phyloP scores from a whole-genome alignment of 31 red algal species.

The Asparagopsis taxiformis region DNA sequence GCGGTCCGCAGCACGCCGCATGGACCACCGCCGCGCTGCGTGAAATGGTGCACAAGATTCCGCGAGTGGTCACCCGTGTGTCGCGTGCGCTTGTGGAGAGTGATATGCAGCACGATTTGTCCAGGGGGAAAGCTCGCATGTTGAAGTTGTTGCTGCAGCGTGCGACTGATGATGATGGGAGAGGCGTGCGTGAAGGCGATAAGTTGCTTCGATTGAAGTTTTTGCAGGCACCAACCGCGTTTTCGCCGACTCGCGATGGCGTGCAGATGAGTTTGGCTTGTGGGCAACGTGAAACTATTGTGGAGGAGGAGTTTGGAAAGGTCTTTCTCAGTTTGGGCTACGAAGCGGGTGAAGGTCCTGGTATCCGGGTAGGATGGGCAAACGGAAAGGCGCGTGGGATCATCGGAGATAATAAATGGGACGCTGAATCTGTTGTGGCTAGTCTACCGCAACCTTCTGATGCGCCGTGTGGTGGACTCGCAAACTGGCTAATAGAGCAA shows the following conservation, averaged over 20 bases:
- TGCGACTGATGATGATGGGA: constrained; percentile 4
- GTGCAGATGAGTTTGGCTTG: constrained; percentile 7
- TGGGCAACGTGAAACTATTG: neutral
- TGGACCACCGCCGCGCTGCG: constrained; percentile 48
- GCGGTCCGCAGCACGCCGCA: constrained; percentile 4
- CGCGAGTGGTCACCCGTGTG: constrained; percentile 16
- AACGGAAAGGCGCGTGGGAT: constrained; percentile 50
- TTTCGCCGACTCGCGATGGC: neutral
- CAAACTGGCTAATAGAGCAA: constrained; percentile 5
- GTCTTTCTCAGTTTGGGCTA: constrained; percentile 66
- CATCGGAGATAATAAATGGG: constrained; percentile 67
- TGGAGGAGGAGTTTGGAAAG: constrained; percentile 2
- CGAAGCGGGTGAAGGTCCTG: constrained; percentile 26
- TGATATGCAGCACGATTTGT: constrained; percentile 9
- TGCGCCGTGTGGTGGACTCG: constrained; percentile 7
- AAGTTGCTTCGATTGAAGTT: constrained; percentile 21
- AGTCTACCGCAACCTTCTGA: constrained; percentile 2
- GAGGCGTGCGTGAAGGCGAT: neutral
- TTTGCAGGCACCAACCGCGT: constrained; percentile 12
- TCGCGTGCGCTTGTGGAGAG: constrained; percentile 2
- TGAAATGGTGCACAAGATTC: constrained; percentile 29
- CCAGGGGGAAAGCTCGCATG: constrained; percentile 21
- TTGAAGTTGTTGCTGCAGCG: constrained; percentile 25
- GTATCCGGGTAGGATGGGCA: constrained; percentile 54
- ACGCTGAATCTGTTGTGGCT: constrained; percentile 59